phyloP scores from a whole-genome alignment of 441 rosid genomes.

The Corymbia calophylla region DNA sequence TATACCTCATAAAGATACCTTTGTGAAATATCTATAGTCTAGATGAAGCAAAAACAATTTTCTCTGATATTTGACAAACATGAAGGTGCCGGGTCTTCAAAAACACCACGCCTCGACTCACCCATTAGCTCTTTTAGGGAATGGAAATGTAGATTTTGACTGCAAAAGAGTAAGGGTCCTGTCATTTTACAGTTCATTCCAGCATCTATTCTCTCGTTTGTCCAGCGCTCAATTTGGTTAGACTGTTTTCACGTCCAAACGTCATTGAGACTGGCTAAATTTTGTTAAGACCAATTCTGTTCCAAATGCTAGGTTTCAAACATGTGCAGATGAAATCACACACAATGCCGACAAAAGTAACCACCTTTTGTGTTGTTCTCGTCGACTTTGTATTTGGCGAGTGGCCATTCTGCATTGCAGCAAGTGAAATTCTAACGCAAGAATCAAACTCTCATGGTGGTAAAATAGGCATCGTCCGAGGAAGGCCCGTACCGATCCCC shows the following conservation, averaged over 20 bases:
- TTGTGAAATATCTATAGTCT: not conserved
- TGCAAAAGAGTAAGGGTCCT: not conserved
- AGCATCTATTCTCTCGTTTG: not conserved
- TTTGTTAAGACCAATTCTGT: not conserved
- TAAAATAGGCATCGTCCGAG: constrained; percentile 70
- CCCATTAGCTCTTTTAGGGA: not conserved
- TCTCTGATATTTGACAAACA: not conserved
- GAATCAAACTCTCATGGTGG: not conserved
- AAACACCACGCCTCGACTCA: not conserved
- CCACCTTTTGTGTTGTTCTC: not conserved
- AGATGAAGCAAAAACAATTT: not conserved
- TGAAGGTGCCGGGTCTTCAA: not conserved
- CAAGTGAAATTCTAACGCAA: not conserved
- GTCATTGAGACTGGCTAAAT: not conserved
- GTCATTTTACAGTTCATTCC: not conserved
- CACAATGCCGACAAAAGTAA: not conserved
- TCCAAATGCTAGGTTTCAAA: not conserved
- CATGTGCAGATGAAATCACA: not conserved
- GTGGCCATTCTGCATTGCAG: not conserved
- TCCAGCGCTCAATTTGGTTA: not conserved
- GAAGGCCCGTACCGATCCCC: constrained; percentile 83
- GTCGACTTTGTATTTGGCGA: not conserved
- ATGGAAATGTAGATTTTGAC: not conserved
- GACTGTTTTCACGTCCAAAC: not conserved
- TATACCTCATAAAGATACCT: not conserved